These are phyloP conservation scores for Globisporangium megalacanthum DNA, from an alignment of 352 stramenopile genomes.

Conservation along the genomic window DNA sequence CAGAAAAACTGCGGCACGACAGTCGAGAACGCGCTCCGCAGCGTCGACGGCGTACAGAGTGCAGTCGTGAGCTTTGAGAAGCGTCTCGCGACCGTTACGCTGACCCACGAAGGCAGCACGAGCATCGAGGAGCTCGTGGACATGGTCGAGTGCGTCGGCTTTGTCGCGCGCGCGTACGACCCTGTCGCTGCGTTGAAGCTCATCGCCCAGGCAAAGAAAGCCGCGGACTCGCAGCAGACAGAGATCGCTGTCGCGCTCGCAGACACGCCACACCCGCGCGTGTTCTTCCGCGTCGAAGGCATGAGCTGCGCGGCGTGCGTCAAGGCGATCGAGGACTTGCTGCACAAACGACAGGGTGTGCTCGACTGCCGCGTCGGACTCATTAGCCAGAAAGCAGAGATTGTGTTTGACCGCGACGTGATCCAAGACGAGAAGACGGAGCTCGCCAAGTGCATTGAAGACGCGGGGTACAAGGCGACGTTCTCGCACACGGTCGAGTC, in stretches of 20 bases:
- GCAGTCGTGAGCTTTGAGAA: slow-evolving; percentile 75
- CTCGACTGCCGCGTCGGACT: slow-evolving; percentile 75
- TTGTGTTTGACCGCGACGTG: slow-evolving; percentile 73
- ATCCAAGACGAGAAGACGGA: slow-evolving; percentile 43
- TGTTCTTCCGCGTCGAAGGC: slow-evolving; percentile 79
- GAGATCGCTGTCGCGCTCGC: slow-evolving; percentile 28
- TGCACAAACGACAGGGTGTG: slow-evolving; percentile 57
- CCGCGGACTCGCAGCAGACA: slow-evolving; percentile 19
- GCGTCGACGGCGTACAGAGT: slow-evolving; percentile 62
- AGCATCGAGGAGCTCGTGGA: slow-evolving; percentile 64
- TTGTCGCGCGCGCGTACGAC: slow-evolving; percentile 54
- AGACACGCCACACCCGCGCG: slow-evolving; percentile 46
- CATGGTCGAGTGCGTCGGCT: slow-evolving; percentile 75
- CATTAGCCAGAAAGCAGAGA: slow-evolving; percentile 83
- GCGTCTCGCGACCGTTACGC: slow-evolving; percentile 52
- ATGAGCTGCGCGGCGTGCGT: slow-evolving; percentile 87
- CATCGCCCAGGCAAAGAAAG: slow-evolving; percentile 38
- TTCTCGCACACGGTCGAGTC: slow-evolving; percentile 75
- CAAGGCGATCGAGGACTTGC: slow-evolving; percentile 81
- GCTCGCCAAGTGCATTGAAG: slow-evolving; percentile 58
- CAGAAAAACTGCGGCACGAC: slow-evolving; percentile 95
- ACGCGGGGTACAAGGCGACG: slow-evolving; percentile 73
- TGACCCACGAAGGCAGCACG: slow-evolving; percentile 34
- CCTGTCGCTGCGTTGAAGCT: slow-evolving; percentile 44
- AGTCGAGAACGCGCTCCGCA: slow-evolving; percentile 79